Evolutionary conservation across 2,329 filamentous ascomycete genomes (phyloP).

Genomic region (Hirsutella minnesotensis): DNA sequence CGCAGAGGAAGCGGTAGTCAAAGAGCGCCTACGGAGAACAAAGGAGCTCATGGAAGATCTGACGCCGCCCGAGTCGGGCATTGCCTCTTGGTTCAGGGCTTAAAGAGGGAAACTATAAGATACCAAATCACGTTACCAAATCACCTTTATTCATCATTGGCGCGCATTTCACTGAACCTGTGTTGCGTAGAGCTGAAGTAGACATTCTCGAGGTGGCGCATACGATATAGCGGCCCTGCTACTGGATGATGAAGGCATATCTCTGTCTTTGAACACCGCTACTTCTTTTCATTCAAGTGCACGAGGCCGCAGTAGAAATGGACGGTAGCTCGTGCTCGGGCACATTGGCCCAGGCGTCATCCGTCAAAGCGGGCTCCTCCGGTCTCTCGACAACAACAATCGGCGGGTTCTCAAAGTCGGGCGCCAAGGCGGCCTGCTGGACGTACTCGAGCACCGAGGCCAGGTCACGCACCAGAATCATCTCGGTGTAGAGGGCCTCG

Average conservation of each 20-base stretch:
- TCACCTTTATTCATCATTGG: no score
- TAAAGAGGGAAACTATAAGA: conserved; percentile 9
- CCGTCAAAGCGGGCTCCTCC: conserved; percentile 8
- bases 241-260: no score
- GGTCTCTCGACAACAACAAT: conserved; percentile 17
- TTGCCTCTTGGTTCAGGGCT: conserved; percentile 27
- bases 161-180: no score
- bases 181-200: no score
- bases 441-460: conserved; percentile 48
- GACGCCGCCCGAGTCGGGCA: conserved; percentile 20
- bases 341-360: conserved; percentile 18
- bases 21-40: conserved; percentile 38
- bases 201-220: no score
- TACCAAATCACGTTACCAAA: no score
- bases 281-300: no score
- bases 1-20: conserved; percentile 42
- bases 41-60: conserved; percentile 40
- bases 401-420: conserved; percentile 26
- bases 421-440: conserved; percentile 34
- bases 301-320: neutral
- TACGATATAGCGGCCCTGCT: no score
- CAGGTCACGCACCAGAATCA: conserved; percentile 46
- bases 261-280: no score
- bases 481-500: conserved; percentile 45
- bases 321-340: conserved; percentile 9